These are phyloP conservation scores for Ceratobasidium theobromae DNA, from an alignment of 1,284 basidiomycete species.

Conservation along the genomic window DNA sequence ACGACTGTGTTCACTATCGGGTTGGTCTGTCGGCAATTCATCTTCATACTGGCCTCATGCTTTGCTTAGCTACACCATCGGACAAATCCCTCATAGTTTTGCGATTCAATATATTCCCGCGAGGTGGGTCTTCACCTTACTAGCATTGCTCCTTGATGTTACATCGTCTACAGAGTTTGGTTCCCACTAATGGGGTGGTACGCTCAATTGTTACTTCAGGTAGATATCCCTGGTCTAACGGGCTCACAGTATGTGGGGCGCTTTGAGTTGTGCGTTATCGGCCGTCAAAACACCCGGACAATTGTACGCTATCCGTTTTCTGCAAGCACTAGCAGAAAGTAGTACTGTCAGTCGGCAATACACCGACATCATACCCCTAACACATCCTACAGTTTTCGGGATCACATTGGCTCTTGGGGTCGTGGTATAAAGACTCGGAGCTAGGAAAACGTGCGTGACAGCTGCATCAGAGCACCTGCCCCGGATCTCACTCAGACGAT, in stretches of 20 bases:
- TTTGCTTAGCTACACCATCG: slow-evolving; percentile 1
- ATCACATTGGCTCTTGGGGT: slow-evolving; percentile 20
- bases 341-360: slow-evolving; percentile 3
- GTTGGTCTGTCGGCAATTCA: neutral
- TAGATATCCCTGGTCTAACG: neutral
- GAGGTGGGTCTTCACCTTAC: neutral
- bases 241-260: slow-evolving; percentile 4
- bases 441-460: slow-evolving; percentile 16
- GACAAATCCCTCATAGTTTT: slow-evolving; percentile 27
- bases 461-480: neutral
- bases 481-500: neutral
- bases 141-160: neutral
- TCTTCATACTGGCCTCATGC: too few relatives aligned
- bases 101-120: slow-evolving; percentile 25
- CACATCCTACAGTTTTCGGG: slow-evolving; percentile 4
- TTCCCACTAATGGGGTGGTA: slow-evolving; percentile 25
- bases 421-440: slow-evolving; percentile 29
- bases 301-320: slow-evolving; percentile 14
- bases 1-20: slow-evolving; percentile 19
- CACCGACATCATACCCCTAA: neutral
- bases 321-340: slow-evolving; percentile 21
- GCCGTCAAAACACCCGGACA: slow-evolving; percentile 22
- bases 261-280: slow-evolving; percentile 19
- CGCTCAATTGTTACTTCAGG: neutral
- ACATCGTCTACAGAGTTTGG: neutral